These are phyloP conservation scores for Datisca glomerata DNA, from an alignment of 306 rosid genomes.

Conservation along the genomic window DNA sequence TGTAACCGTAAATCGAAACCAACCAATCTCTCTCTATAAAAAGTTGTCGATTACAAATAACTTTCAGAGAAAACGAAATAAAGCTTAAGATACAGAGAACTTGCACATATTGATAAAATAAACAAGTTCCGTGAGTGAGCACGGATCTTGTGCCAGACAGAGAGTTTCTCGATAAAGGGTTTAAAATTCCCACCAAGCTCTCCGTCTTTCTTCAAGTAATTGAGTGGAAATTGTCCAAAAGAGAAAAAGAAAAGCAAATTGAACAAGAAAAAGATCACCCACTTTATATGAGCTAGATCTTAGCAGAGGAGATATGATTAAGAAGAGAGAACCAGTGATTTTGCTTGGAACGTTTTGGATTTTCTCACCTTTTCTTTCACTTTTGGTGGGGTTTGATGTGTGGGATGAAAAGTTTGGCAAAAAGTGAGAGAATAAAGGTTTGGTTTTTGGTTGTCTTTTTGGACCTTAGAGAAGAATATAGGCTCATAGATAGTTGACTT, in stretches of 20 bases:
- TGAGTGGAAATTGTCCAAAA: no score
- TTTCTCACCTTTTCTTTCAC: neutral
- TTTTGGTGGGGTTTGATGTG: conserved; percentile 13
- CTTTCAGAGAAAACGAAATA: neutral
- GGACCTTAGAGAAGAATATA: conserved; percentile 17
- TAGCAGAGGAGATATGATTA: conserved; percentile 11
- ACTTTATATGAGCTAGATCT: conserved; percentile 19
- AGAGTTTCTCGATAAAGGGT: neutral
- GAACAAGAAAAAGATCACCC: conserved; percentile 13
- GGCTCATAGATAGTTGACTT: conserved; percentile 7
- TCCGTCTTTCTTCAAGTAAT: neutral
- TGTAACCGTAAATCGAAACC: conserved; percentile 28
- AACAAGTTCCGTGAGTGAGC: conserved; percentile 3
- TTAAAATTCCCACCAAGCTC: neutral
- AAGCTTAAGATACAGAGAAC: conserved; percentile 7
- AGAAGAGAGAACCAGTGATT: neutral
- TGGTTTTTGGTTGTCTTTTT: conserved; percentile 22
- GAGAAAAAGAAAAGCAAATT: conserved; percentile 5
- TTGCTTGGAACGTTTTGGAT: no score
- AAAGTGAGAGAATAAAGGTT: conserved; percentile 7
- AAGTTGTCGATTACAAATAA: no score
- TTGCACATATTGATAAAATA: neutral
- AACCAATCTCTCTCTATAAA: no score
- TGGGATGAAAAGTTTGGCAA: conserved; percentile 15
- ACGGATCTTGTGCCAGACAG: conserved; percentile 5